Base-by-base conservation (phyloP, 2,329 filamentous ascomycete genomes). In the Cylindrodendrum hubeiense region DNA sequence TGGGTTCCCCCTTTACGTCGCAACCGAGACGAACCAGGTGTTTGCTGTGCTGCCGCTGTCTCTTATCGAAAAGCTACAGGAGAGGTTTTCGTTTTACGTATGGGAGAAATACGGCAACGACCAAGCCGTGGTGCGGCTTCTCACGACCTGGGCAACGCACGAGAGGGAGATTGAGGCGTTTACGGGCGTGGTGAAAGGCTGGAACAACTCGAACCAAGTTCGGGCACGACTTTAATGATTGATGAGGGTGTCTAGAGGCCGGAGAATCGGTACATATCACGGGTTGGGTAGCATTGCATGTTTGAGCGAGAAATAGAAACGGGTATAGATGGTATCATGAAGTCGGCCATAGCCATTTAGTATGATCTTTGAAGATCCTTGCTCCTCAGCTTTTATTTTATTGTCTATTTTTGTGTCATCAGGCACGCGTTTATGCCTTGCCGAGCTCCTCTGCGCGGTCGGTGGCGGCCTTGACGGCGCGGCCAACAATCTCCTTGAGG, bases 121-220 rank as follows among this genome's bases (percentile, higher is more conserved):
- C 8, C 70, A 75, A 50, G 79, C 79, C 0, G 80, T 84, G 4
- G 77, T 86, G 4, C 77, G 84, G 9, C 70, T 86, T 52, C 73
- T 86, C 28, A 86, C 84, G 2, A 85, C 83, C 0, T 86, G 84
- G 84, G 84, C 84, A 9, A 86, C 84, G 4, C 81, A 84, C 15
- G 67, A 68, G 3, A 63, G 71, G 17, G 77, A 84, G 74, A 75
- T 86, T 13, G 80, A 84, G 22, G 76, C 70, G 22, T 82, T 82
- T 30, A 70, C 71, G 50, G 55, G 28, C 13, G 30, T 71, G 19
- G 67, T 71, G 10, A 61, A 71, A 22, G 21, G n/a, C n/a, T 73
- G 71, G 71, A 46, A 24, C 5, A 33, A 50, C n/a, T 3, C n/a
- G 13, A 50, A 9, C 3, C n/a, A 50, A 15, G 28, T 33, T 33